Conservation (phyloP, 345 rosid species). For the Eucalyptus victrix region DNA sequence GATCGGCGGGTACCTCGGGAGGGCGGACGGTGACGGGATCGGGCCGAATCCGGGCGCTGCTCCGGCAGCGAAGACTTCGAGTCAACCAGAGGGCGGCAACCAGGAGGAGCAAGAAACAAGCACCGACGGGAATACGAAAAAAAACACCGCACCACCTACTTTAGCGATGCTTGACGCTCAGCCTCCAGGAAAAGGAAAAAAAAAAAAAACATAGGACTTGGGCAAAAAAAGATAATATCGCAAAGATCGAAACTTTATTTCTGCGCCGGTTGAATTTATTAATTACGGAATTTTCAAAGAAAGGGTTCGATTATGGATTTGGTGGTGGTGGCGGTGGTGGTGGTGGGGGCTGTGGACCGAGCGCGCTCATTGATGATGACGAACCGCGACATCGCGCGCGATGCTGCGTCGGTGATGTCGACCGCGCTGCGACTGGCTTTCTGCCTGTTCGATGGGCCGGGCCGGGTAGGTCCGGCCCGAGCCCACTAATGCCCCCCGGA, state of each 20-base stretch:
- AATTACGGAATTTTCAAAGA: not conserved
- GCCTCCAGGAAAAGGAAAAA: not conserved
- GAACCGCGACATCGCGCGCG: not conserved
- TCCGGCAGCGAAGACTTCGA: not conserved
- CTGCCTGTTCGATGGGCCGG: not conserved
- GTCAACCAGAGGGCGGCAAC: not conserved
- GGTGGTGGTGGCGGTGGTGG: not conserved
- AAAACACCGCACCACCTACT: not conserved
- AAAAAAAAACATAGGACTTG: not conserved
- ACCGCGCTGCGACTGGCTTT: no score
- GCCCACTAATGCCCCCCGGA: not conserved
- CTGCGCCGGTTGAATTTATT: not conserved
- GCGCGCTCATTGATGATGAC: not conserved
- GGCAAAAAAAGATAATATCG: not conserved
- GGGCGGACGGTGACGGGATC: not conserved
- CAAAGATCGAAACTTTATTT: not conserved
- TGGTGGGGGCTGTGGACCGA: not conserved
- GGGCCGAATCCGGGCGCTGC: not conserved
- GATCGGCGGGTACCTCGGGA: not conserved
- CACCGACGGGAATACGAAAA: not conserved
- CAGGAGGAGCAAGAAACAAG: not conserved
- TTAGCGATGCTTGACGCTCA: not conserved
- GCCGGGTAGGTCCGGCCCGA: not conserved
- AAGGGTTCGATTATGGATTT: not conserved
- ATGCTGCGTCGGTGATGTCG: not conserved